These are phyloP conservation scores for Penicillium antarcticum DNA, from an alignment of 495 filamentous ascomycete species.

Conservation along the genomic window DNA sequence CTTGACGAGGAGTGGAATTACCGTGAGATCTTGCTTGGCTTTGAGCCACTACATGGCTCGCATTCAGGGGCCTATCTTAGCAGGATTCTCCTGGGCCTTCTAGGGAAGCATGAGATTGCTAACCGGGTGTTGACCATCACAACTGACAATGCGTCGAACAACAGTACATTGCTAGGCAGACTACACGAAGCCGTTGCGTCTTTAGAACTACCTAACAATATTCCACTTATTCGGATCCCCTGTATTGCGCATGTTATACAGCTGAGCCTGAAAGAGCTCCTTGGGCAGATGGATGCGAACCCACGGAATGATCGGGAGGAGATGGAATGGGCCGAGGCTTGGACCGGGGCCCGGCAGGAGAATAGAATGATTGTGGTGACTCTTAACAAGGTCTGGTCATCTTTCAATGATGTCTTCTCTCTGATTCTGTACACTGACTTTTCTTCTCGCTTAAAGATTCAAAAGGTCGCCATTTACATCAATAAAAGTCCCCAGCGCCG, in stretches of 20 bases:
- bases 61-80: slow-evolving; percentile 6
- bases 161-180: slow-evolving; percentile 6
- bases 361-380: slow-evolving; percentile 6
- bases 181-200: neutral
- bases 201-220: neutral
- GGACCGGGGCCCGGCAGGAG: neutral
- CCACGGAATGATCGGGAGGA: neutral
- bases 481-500: neutral
- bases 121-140: slow-evolving; percentile 8
- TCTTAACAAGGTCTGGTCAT: neutral
- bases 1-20: slow-evolving; percentile 11
- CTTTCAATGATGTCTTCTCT: too few species aligned
- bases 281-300: neutral
- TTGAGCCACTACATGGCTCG: slow-evolving; percentile 9
- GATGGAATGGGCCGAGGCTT: neutral
- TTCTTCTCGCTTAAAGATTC: neutral
- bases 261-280: neutral
- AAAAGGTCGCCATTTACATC: neutral
- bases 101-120: slow-evolving; percentile 1
- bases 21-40: slow-evolving; percentile 10
- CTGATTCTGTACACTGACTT: neutral
- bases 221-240: neutral
- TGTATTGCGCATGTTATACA: neutral
- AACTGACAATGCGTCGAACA: slow-evolving; percentile 16
- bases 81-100: neutral